Conservation (phyloP, 1,284 basidiomycete species). For the Neolentinus lepideus region DNA sequence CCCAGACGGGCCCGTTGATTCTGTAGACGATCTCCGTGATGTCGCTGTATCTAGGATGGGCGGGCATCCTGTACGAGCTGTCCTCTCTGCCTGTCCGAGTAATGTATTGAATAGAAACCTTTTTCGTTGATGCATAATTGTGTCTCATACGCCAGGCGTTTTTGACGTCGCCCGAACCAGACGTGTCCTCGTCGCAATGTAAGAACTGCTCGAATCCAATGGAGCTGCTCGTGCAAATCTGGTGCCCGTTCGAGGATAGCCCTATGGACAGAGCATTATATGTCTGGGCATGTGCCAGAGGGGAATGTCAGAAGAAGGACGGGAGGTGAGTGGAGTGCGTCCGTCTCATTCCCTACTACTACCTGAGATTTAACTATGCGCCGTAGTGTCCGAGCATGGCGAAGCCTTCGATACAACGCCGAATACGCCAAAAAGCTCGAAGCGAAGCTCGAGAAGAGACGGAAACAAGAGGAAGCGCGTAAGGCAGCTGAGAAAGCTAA, state of each 20-base stretch:
- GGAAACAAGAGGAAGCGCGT: conserved; percentile 27
- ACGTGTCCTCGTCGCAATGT: conserved; percentile 42
- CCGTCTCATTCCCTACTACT: background rate
- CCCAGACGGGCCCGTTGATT: conserved; percentile 62
- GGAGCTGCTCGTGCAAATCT: conserved; percentile 76
- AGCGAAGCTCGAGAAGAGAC: conserved; percentile 26
- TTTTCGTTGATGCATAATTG: conserved; percentile 1
- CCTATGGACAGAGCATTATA: conserved; percentile 76
- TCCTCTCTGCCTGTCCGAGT: conserved; percentile 36
- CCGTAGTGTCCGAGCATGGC: conserved; percentile 67
- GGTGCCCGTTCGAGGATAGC: conserved; percentile 81
- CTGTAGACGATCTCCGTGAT: conserved; percentile 51
- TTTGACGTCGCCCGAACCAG: conserved; percentile 22
- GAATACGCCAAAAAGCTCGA: conserved; percentile 66
- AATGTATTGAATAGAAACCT: conserved; percentile 18
- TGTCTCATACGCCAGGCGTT: conserved; percentile 18
- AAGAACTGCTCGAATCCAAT: conserved; percentile 61
- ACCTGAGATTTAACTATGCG: background rate
- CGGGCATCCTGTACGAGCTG: conserved; percentile 73
- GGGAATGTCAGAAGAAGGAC: conserved; percentile 60
- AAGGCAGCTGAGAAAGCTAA: conserved; percentile 22
- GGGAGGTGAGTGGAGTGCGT: conserved; percentile 55
- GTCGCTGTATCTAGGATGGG: conserved; percentile 80
- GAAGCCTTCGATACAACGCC: conserved; percentile 63
- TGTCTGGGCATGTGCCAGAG: conserved; percentile 69